These are phyloP conservation scores for Ploettnerulaceae sp. DNA, from an alignment of 2,329 filamentous ascomycete genomes.

Conservation along the genomic window DNA sequence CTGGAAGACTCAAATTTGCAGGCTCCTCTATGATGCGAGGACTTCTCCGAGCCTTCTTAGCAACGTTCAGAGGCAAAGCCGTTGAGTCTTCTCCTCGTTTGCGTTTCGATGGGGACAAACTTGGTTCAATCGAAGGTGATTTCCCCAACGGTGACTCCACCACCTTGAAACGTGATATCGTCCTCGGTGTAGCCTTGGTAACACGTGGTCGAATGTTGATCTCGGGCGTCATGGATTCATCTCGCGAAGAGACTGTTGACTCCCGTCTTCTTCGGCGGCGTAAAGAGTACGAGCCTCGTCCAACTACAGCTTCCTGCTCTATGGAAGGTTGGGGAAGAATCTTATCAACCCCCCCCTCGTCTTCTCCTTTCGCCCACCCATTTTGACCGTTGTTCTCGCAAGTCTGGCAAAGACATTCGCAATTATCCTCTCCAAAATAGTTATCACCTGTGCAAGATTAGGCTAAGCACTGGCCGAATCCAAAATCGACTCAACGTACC, in stretches of 20 bases:
- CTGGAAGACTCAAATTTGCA: constrained; percentile 13
- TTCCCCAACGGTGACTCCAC: constrained; percentile 19
- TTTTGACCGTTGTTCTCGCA: constrained; percentile 74
- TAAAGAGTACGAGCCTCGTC: constrained; percentile 46
- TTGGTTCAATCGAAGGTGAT: constrained; percentile 24
- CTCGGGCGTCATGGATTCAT: constrained; percentile 52
- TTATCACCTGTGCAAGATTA: constrained; percentile 55
- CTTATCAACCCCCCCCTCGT: constrained; percentile 39
- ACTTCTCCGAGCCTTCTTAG: constrained; percentile 12
- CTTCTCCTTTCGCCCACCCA: constrained; percentile 66
- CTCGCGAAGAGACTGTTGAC: constrained; percentile 47
- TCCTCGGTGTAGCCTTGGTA: constrained; percentile 27
- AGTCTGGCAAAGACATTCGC: constrained; percentile 85
- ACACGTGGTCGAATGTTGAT: constrained; percentile 36
- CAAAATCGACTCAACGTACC: constrained; percentile 34
- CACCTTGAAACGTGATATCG: constrained; percentile 25
- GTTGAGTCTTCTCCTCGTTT: constrained; percentile 19
- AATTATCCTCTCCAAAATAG: constrained; percentile 93
- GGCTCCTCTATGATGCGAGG: constrained; percentile 19
- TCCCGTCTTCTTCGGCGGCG: constrained; percentile 47
- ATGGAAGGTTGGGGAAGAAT: constrained; percentile 28
- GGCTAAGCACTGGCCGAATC: background rate
- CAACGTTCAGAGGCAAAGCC: constrained; percentile 7
- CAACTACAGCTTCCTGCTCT: constrained; percentile 24
- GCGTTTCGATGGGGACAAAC: constrained; percentile 21